A percentile compares a stretch with the other conserved stretches of the same genome.
Evolutionary conservation across 441 rosid genomes (phyloP).

Genomic region (Adansonia gregorii): DNA sequence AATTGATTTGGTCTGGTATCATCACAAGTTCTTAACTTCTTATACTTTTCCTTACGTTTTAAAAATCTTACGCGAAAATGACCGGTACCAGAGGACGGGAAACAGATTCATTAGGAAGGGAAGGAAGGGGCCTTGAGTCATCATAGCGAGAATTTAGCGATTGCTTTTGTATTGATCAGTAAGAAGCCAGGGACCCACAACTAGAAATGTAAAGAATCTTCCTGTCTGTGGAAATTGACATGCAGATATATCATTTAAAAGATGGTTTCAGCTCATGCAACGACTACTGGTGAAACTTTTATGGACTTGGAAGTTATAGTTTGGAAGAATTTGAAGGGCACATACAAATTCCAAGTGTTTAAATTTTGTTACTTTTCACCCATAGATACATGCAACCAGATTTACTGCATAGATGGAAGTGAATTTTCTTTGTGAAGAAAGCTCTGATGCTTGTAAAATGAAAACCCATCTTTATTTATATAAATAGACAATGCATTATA

Average conservation of each 20-base stretch:
- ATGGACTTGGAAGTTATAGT: neutral
- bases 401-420: neutral
- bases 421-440: neutral
- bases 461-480: constrained; percentile 34
- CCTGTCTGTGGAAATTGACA: constrained; percentile 80
- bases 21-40: neutral
- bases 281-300: constrained; percentile 47
- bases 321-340: neutral
- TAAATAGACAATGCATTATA: constrained; percentile 23
- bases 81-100: neutral
- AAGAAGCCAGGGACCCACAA: constrained; percentile 65
- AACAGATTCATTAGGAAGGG: constrained; percentile 43
- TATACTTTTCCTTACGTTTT: constrained; percentile 11
- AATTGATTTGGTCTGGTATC: neutral
- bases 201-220: constrained; percentile 80
- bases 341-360: neutral
- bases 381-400: neutral
- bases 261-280: constrained; percentile 72
- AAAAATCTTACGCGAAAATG: neutral
- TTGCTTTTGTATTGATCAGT: constrained; percentile 80
- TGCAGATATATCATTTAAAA: constrained; percentile 76
- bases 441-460: neutral
- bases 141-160: constrained; percentile 77
- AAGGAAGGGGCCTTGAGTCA: constrained; percentile 72
- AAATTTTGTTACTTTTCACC: neutral